phyloP scores from a whole-genome alignment of 345 rosid genomes.

The Syzygium aromaticum region DNA sequence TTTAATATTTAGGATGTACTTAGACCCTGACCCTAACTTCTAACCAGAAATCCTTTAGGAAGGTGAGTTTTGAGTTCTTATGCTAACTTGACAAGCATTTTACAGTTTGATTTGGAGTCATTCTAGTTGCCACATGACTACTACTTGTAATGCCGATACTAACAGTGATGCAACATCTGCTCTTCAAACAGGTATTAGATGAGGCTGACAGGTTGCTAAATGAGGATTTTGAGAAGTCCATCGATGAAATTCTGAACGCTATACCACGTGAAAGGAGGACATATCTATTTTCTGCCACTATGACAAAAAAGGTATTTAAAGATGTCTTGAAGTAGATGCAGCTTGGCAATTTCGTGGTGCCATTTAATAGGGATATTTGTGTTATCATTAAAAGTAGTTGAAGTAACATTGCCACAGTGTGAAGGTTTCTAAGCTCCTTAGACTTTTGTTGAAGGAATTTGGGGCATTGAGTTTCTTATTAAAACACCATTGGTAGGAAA shows the following conservation, averaged over 20 bases:
- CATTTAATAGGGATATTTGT: not conserved
- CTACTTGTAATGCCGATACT: not conserved
- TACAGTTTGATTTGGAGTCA: not conserved
- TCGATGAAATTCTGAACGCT: slow-evolving; percentile 64
- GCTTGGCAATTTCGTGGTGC: not conserved
- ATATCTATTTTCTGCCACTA: slow-evolving; percentile 92
- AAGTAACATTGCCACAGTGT: not conserved
- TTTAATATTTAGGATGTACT: not conserved
- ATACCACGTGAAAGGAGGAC: slow-evolving; percentile 69
- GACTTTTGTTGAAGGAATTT: not conserved
- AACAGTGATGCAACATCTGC: not conserved
- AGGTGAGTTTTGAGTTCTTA: not conserved
- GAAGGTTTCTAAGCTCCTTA: not conserved
- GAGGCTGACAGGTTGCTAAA: slow-evolving; percentile 93
- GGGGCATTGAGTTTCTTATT: not conserved
- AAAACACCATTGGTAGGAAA: not conserved
- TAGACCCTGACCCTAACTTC: not conserved
- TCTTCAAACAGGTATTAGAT: slow-evolving; percentile 66
- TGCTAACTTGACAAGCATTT: not conserved
- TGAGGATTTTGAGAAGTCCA: slow-evolving; percentile 92
- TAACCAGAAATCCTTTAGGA: not conserved
- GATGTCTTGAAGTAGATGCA: not conserved
- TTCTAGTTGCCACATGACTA: not conserved
- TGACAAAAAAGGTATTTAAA: slow-evolving; percentile 76
- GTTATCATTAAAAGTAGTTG: not conserved